Percentiles rank a stretch among this genome's conserved stretches.
phyloP scores from a whole-genome alignment of 768 basidiomycete species.

The Pholiota conissans region DNA sequence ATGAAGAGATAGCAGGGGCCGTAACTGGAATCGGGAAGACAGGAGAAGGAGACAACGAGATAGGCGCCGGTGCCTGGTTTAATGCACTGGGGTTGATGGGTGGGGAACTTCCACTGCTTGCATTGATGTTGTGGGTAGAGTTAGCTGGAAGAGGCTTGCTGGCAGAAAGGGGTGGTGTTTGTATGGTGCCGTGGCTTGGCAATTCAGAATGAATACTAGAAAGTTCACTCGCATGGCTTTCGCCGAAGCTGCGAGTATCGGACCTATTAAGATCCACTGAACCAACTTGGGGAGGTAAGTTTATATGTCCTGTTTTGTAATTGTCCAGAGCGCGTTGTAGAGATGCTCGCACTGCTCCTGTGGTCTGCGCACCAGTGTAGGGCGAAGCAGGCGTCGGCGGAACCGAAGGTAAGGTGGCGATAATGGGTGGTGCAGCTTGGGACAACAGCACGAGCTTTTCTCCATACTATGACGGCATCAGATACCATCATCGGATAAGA shows the following conservation, averaged over 20 bases:
- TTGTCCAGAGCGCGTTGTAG: constrained; percentile 80
- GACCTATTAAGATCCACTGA: constrained; percentile 63
- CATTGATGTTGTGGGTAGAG: constrained; percentile 16
- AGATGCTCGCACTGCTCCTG: constrained; percentile 69
- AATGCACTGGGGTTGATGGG: constrained; percentile 33
- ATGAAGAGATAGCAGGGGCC: constrained; percentile 63
- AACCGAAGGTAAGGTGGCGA: constrained; percentile 62
- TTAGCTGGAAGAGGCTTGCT: constrained; percentile 22
- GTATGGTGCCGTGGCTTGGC: constrained; percentile 17
- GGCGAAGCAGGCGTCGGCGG: constrained; percentile 58
- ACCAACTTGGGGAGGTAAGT: constrained; percentile 44
- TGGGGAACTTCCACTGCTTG: constrained; percentile 13
- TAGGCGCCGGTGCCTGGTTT: constrained; percentile 39
- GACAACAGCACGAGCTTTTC: constrained; percentile 78
- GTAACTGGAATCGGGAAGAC: constrained; percentile 54
- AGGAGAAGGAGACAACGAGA: constrained; percentile 25
- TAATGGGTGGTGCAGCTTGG: constrained; percentile 65
- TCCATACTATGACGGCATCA: constrained; percentile 53
- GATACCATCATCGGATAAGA: constrained; percentile 4
- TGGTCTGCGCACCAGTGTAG: constrained; percentile 62
- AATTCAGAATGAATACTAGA: constrained; percentile 46
- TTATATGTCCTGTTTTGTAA: constrained; percentile 68
- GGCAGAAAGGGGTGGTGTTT: constrained; percentile 17
- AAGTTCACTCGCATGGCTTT: constrained; percentile 78
- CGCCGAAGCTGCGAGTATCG: constrained; percentile 82